A percentile compares a stretch with the other conserved stretches of the same genome.
These are phyloP conservation scores for Beauveria asiatica DNA, from an alignment of 2,329 filamentous ascomycete genomes.

Conservation along the genomic window DNA sequence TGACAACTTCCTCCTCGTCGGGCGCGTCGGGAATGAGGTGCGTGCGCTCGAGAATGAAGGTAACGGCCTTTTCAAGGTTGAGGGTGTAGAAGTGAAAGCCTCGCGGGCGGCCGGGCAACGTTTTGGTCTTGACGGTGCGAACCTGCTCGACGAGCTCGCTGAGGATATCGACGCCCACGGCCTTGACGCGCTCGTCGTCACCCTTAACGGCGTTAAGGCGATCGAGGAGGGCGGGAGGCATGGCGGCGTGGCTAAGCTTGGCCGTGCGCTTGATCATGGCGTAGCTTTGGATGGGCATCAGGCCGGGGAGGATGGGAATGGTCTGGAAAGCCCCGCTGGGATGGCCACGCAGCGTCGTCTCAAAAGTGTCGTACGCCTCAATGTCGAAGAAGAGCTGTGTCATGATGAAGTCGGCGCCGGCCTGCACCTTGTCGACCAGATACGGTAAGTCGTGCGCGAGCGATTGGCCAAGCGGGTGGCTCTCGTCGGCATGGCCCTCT, in stretches of 20 bases:
- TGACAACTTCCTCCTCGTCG: slow-evolving; percentile 43
- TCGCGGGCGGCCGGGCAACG: slow-evolving; percentile 45
- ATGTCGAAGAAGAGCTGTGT: slow-evolving; percentile 95
- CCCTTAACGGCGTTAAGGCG: slow-evolving; percentile 65
- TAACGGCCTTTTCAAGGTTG: slow-evolving; percentile 92
- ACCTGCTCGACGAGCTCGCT: slow-evolving; percentile 76
- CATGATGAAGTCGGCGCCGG: slow-evolving; percentile 96
- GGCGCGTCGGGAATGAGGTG: slow-evolving; percentile 64
- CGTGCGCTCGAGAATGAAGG: slow-evolving; percentile 81
- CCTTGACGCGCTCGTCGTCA: slow-evolving; percentile 76
- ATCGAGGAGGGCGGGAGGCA: slow-evolving; percentile 62
- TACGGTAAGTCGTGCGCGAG: slow-evolving; percentile 78
- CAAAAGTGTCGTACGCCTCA: slow-evolving; percentile 72
- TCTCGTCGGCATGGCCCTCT: slow-evolving; percentile 89
- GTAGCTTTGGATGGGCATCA: slow-evolving; percentile 98
- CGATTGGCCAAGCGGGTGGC: slow-evolving; percentile 62
- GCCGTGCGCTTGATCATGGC: slow-evolving; percentile 90
- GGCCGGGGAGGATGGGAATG: slow-evolving; percentile 83
- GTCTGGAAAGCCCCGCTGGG: slow-evolving; percentile 77
- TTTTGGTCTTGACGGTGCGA: slow-evolving; percentile 52
- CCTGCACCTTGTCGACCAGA: slow-evolving; percentile 80
- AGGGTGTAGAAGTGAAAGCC: slow-evolving; percentile 98
- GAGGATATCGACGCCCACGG: slow-evolving; percentile 71
- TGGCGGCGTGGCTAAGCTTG: slow-evolving; percentile 82
- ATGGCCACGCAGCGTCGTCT: slow-evolving; percentile 67